Evolutionary conservation across 2,329 filamentous ascomycete genomes (phyloP), one percentile per base, ranked within the genome.

Genomic region (Cladophialophora carrionii): DNA sequence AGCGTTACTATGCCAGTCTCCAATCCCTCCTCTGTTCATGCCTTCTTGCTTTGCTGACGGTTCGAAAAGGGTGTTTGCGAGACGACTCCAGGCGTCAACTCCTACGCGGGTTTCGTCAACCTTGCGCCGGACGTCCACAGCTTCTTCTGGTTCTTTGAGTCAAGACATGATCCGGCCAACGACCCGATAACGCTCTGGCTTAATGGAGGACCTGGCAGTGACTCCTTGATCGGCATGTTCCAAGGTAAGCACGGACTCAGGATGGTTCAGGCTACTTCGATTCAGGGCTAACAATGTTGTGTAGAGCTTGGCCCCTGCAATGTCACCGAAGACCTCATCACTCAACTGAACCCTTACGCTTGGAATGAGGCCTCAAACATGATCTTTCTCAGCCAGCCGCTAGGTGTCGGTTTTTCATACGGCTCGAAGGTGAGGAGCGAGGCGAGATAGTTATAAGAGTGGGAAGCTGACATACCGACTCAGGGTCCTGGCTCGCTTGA

Each of bases 291-390:
- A 74, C 56, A 5, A 34, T 20, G 43, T 24, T 12, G 34, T 20
- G 7, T 67, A 78, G 77, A 80, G 69, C 66, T 78, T 64, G 78
- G 78, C 5, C 78, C 78, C n/a, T 80, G 78, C 67, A 73, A 74
- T 51, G 75, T 84, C 54, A 80, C 80, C 43, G 76, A 79, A 61
- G 74, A 78, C 32, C 76, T 79, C 57, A 74, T 79, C 17, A 77
- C 80, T 14, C 76, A 78, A 68, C 74, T 81, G 72, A 88, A 88
- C 71, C 84, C 84, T 4, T 83, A 86, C 75, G 81, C 81, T 8
- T 88, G 84, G 84, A 86, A 81, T 70, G 82, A 86, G 65, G 81
- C 82, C 29, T 84, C 81, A 41, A 87, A 87, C 72, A 77, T 88
- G 74, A 76, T 88, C 9, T 88, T 87, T 75, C 77, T 88, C 58